Evolutionary conservation across 2,329 filamentous ascomycete species (phyloP), one percentile per base, ranked within the genome.

Genomic region (Byssochlamys sp.): DNA sequence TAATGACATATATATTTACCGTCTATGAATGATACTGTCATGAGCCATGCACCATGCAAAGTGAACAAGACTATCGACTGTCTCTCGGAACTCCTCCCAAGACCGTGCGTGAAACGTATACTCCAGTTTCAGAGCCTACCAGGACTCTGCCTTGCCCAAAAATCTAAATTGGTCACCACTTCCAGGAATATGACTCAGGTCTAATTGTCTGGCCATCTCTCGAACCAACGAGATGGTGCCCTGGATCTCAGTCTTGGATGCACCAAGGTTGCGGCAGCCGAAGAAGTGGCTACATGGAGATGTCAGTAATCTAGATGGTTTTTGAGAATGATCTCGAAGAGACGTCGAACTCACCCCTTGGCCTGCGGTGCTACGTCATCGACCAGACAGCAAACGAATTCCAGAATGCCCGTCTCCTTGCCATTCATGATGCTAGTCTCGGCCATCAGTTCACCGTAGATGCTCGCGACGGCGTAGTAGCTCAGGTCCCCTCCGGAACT

Each of bases 361-460:
- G 66, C 66, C 57, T 69, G 67, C 24, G 64, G 61, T 31, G 60
- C 63, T 25, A 66, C 65, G 14, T 60, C 62, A 56, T 66, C 65
- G 14, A 62, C 65, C 45, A 69, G 58, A 63, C 67, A 69, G 54
- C 64, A 67, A 12, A 67, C 65, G 58, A 69, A 69, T 56, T 68
- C 67, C 51, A 69, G 35, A 58, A 69, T 52, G 2, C 63, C 67
- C 45, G 67, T 69, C 53, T 67, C 65, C 55, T 60, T 55, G 26
- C 57, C 60, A 39, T 61, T 61, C 11, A 68, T 57, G 26, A 68
- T 61, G 27, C 60, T 59, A 52, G 58, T 59, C 55, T 68, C 67
- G 6, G 61, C 59, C 55, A 69, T 63, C 11, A 69, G 57, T 33
- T 67, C 66, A 31, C 67, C 67, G 56, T 69, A 69, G 51, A 69